Percentiles rank a stretch among this genome's conserved stretches.
Evolutionary conservation across 2,329 filamentous ascomycete species (phyloP).

Genomic region (Fusarium chaquense): DNA sequence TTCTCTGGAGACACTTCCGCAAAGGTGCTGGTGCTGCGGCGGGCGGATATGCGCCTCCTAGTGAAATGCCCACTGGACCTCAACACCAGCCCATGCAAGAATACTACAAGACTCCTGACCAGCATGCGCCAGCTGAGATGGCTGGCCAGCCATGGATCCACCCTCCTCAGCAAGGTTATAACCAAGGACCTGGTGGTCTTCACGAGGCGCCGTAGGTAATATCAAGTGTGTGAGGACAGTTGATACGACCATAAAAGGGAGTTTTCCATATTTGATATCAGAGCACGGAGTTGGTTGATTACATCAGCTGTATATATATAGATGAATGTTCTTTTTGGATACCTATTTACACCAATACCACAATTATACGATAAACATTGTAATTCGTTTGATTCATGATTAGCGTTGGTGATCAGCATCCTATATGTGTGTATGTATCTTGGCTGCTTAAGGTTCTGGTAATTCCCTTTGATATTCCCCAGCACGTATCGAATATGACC

Average conservation of each 20-base stretch:
- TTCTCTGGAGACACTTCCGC: conserved; percentile 38
- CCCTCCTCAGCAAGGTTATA: conserved; percentile 12
- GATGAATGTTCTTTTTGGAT: not conserved
- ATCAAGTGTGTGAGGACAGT: not conserved
- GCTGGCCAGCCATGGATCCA: conserved; percentile 28
- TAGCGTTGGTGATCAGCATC: not conserved
- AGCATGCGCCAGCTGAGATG: conserved; percentile 23
- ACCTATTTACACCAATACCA: conserved; percentile 2
- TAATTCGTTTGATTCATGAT: not conserved
- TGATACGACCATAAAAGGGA: not conserved
- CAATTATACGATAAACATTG: not conserved
- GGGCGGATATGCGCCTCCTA: conserved; percentile 8
- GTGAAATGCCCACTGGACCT: conserved; percentile 8
- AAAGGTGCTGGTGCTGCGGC: conserved; percentile 12
- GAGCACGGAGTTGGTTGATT: conserved; percentile 32
- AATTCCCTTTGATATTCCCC: conserved; percentile 33
- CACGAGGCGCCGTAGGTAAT: conserved; percentile 29
- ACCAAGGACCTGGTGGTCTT: conserved; percentile 24
- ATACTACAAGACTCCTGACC: conserved; percentile 26
- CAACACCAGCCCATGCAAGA: conserved; percentile 22
- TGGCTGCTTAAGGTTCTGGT: conserved; percentile 8
- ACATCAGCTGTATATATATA: not conserved
- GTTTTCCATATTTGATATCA: not conserved
- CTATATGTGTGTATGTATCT: not conserved
- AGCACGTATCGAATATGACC: conserved; percentile 14